Percentiles rank a stretch among this genome's conserved stretches.
Evolutionary conservation across 352 stramenopile genomes (phyloP).

Genomic region (Phytophthora hibernalis): DNA sequence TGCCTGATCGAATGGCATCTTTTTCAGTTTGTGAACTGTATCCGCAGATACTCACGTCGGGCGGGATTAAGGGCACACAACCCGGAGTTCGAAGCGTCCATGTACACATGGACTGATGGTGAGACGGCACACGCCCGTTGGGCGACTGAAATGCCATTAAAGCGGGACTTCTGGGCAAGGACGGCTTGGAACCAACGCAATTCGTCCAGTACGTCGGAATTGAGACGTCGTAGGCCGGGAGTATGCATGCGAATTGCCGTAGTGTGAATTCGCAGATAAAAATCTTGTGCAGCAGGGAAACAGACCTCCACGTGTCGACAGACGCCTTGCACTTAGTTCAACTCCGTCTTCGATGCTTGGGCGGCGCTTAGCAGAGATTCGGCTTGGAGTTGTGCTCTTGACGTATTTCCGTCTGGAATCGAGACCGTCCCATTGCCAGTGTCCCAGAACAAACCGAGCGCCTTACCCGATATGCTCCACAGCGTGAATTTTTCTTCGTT

Average conservation of each 20-base stretch:
- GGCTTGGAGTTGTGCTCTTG: background rate
- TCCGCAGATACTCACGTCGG: conserved; percentile 9
- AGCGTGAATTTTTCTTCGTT: conserved; percentile 22
- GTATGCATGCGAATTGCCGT: background rate
- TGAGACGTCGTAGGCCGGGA: background rate
- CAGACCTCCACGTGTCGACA: conserved; percentile 9
- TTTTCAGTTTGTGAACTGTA: conserved; percentile 8
- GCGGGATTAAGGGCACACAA: conserved; percentile 23
- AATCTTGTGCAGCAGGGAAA: conserved; percentile 8
- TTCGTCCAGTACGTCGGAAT: background rate
- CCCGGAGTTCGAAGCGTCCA: conserved; percentile 24
- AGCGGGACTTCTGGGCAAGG: background rate
- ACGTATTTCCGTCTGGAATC: conserved; percentile 5
- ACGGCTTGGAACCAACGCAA: conserved; percentile 19
- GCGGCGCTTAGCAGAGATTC: background rate
- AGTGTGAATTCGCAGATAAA: conserved; percentile 13
- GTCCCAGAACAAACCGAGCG: conserved; percentile 17
- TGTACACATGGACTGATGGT: conserved; percentile 22
- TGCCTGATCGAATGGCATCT: background rate
- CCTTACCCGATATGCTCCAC: too few relatives aligned
- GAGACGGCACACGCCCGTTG: background rate
- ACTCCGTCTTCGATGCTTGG: background rate
- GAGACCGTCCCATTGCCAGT: conserved; percentile 9
- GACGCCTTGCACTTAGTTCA: conserved; percentile 7
- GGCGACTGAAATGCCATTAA: conserved; percentile 17